These are phyloP conservation scores for Zygoascus sp. DNA, from an alignment of 1,139 yeast species.

Conservation along the genomic window DNA sequence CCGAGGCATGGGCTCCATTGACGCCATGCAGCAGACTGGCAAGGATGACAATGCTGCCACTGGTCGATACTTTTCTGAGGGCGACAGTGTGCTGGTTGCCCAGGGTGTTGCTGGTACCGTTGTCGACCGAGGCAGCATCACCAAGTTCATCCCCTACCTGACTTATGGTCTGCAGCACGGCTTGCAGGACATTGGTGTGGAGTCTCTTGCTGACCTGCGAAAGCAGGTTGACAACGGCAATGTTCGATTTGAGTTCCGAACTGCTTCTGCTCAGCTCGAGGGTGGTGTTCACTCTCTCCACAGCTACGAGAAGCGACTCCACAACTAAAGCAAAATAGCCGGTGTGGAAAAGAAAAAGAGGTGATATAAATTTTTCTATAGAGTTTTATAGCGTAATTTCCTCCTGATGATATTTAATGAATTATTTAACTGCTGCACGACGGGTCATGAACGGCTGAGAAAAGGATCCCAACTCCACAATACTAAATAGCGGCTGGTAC, in stretches of 20 bases:
- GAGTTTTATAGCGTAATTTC: neutral
- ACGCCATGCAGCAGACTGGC: conserved; percentile 93
- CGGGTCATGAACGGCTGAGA: neutral
- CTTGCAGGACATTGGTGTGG: conserved; percentile 94
- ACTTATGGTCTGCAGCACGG: conserved; percentile 97
- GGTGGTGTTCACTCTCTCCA: conserved; percentile 98
- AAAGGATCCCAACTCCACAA: too few species aligned
- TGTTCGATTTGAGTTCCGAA: conserved; percentile 94
- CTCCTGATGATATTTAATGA: neutral
- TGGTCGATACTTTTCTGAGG: conserved; percentile 94
- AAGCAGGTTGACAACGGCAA: conserved; percentile 59
- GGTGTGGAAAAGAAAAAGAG: too few species aligned
- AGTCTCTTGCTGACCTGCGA: conserved; percentile 61
- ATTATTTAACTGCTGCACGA: neutral
- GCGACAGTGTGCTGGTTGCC: conserved; percentile 93
- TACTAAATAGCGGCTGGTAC: too few species aligned
- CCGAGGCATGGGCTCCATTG: conserved; percentile 99
- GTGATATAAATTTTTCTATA: neutral
- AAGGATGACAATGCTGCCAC: conserved; percentile 93
- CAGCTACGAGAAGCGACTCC: conserved; percentile 95
- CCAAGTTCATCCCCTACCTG: conserved; percentile 90
- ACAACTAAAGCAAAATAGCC: conserved; percentile 49
- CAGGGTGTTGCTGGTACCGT: conserved; percentile 99
- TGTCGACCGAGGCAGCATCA: conserved; percentile 92
- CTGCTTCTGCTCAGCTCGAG: conserved; percentile 97